Percentiles rank a stretch among this genome's conserved stretches.
Evolutionary conservation across 169 alveolate species (phyloP).

Genomic region (Cryptosporidium meleagridis): DNA sequence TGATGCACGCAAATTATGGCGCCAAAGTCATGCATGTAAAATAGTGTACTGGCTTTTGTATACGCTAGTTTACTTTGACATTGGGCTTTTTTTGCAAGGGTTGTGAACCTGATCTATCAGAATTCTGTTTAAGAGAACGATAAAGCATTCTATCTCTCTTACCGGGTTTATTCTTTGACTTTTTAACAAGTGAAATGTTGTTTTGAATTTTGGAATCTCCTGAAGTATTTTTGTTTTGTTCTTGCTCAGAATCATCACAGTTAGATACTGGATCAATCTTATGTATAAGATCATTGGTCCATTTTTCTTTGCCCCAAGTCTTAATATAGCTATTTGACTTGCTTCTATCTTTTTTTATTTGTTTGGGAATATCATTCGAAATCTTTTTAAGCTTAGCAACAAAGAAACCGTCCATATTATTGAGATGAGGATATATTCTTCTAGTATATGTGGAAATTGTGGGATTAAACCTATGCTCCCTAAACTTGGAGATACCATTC

Average conservation of each 20-base stretch:
- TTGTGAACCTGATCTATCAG: neutral
- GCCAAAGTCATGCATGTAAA: neutral
- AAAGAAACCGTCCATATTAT: slow-evolving; percentile 97
- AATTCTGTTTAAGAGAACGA: neutral
- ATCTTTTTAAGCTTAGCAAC: slow-evolving; percentile 94
- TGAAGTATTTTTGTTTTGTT: neutral
- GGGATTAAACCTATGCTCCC: slow-evolving; percentile 92
- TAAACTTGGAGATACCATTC: slow-evolving; percentile 91
- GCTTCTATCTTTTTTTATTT: slow-evolving; percentile 73
- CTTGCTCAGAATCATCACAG: neutral
- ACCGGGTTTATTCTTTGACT: slow-evolving; percentile 61
- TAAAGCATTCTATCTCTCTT: slow-evolving; percentile 51
- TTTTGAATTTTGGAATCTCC: neutral
- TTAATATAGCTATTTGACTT: slow-evolving; percentile 45
- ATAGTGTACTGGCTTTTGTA: neutral
- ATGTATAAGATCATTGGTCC: slow-evolving; percentile 28
- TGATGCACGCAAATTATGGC: neutral
- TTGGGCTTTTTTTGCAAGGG: neutral
- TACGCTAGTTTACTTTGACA: neutral
- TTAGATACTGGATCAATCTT: neutral
- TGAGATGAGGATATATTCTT: slow-evolving; percentile 95
- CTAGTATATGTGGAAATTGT: slow-evolving; percentile 83
- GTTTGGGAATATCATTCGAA: slow-evolving; percentile 85
- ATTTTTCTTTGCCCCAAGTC: slow-evolving; percentile 66
- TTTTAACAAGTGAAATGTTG: neutral